These are phyloP conservation scores for Pichia norvegensis DNA, from an alignment of 1,139 yeast species.

Conservation along the genomic window DNA sequence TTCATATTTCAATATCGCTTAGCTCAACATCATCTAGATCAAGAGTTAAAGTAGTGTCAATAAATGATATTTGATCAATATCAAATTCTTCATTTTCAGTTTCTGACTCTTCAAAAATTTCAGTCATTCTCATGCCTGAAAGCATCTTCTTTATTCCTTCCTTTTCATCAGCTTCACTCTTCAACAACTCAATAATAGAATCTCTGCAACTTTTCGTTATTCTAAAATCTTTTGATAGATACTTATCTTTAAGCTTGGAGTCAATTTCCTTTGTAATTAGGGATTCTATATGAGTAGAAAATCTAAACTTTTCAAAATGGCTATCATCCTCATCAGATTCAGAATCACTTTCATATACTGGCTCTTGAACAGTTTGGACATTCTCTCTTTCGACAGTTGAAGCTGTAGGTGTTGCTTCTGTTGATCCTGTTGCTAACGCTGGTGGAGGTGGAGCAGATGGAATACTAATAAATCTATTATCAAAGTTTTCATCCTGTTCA, in stretches of 20 bases:
- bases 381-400: no score
- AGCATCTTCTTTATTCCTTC: background rate
- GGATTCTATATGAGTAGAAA: conserved; percentile 6
- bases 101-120: background rate
- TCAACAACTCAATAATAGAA: conserved; percentile 5
- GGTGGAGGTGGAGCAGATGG: conserved; percentile 15
- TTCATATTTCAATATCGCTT: background rate
- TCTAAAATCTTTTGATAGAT: background rate
- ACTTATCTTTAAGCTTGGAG: background rate
- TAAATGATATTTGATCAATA: background rate
- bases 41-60: background rate
- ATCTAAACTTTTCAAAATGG: conserved; percentile 2
- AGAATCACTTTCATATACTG: conserved; percentile 5
- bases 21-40: background rate
- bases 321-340: conserved; percentile 6
- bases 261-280: background rate
- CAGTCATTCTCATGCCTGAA: background rate
- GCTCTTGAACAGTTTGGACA: background rate
- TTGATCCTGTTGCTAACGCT: conserved; percentile 8
- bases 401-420: conserved; percentile 2
- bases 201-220: conserved; percentile 4
- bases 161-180: background rate
- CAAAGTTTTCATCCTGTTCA: background rate
- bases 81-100: background rate
- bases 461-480: conserved; percentile 3